Conservation (phyloP, 768 basidiomycete genomes). For the Hygrocybe punicea region DNA sequence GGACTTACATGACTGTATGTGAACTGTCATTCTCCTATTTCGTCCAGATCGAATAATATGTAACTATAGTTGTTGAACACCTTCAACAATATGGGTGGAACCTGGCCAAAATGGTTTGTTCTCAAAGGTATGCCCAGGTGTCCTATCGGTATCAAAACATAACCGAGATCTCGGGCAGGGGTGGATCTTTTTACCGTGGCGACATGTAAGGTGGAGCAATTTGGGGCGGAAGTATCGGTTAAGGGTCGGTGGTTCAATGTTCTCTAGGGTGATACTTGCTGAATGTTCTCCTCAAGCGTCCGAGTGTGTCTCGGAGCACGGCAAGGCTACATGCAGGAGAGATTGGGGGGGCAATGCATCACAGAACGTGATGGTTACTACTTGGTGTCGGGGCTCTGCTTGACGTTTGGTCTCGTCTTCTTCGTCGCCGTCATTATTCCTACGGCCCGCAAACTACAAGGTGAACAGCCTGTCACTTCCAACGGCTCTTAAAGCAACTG, state of each 20-base stretch:
- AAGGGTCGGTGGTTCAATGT: slow-evolving; percentile 46
- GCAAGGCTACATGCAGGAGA: slow-evolving; percentile 74
- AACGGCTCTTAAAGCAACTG: slow-evolving; percentile 1
- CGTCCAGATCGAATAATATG: background rate
- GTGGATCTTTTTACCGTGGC: slow-evolving; percentile 88
- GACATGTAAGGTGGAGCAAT: slow-evolving; percentile 70
- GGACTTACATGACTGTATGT: slow-evolving; percentile 97
- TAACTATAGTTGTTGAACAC: slow-evolving; percentile 85
- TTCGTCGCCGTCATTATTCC: slow-evolving; percentile 78
- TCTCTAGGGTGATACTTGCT: slow-evolving; percentile 7
- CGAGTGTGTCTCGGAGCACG: slow-evolving; percentile 92
- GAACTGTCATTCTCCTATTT: background rate
- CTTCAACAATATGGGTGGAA: slow-evolving; percentile 93
- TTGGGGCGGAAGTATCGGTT: slow-evolving; percentile 47
- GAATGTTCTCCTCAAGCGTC: slow-evolving; percentile 45
- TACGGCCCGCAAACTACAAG: slow-evolving; percentile 80
- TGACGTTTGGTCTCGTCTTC: slow-evolving; percentile 69
- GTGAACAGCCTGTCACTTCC: slow-evolving; percentile 43
- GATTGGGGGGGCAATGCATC: slow-evolving; percentile 73
- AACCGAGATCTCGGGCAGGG: slow-evolving; percentile 41
- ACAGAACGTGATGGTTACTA: slow-evolving; percentile 93
- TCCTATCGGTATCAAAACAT: background rate
- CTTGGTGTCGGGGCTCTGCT: slow-evolving; percentile 73
- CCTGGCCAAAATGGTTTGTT: slow-evolving; percentile 96
- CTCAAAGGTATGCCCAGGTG: slow-evolving; percentile 61